Conservation (phyloP, 2,329 filamentous ascomycete species). For the Xylariaceae sp. region DNA sequence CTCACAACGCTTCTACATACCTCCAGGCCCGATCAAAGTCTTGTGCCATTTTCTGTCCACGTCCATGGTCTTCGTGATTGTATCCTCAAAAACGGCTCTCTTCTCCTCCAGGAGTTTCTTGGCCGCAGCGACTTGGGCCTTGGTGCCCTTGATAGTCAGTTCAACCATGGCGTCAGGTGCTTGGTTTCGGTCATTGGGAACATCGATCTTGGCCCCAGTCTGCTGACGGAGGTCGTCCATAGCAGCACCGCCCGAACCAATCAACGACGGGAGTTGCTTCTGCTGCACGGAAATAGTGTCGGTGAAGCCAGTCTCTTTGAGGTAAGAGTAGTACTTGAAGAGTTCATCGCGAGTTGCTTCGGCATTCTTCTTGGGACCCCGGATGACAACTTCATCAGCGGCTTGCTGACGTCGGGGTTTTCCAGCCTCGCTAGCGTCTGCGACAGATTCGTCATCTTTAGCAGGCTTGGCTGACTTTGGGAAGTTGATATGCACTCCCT, state of each 20-base stretch:
- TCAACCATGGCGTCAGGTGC: slow-evolving; percentile 68
- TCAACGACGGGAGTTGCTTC: slow-evolving; percentile 88
- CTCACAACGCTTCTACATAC: slow-evolving; percentile 46
- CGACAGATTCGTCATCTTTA: slow-evolving; percentile 66
- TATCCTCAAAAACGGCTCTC: slow-evolving; percentile 82
- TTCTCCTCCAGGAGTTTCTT: slow-evolving; percentile 88
- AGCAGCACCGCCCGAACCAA: slow-evolving; percentile 83
- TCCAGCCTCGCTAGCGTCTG: slow-evolving; percentile 66
- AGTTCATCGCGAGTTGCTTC: slow-evolving; percentile 91
- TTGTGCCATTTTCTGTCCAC: slow-evolving; percentile 95
- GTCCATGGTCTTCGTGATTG: slow-evolving; percentile 76
- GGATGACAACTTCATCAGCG: slow-evolving; percentile 83
- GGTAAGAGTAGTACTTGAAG: slow-evolving; percentile 80
- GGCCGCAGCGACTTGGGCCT: slow-evolving; percentile 83
- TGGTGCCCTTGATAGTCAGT: slow-evolving; percentile 88
- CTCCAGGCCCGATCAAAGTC: slow-evolving; percentile 81
- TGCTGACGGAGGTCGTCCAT: slow-evolving; percentile 84
- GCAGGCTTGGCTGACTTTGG: slow-evolving; percentile 62
- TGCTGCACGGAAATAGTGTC: slow-evolving; percentile 82
- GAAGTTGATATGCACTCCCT: slow-evolving; percentile 82
- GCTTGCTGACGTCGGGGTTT: slow-evolving; percentile 67
- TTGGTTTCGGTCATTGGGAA: slow-evolving; percentile 74
- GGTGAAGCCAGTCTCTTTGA: slow-evolving; percentile 79
- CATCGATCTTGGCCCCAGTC: slow-evolving; percentile 86
- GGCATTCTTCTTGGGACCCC: slow-evolving; percentile 87